phyloP scores from a whole-genome alignment of 495 filamentous ascomycete genomes.

The Wilcoxina mikolae region DNA sequence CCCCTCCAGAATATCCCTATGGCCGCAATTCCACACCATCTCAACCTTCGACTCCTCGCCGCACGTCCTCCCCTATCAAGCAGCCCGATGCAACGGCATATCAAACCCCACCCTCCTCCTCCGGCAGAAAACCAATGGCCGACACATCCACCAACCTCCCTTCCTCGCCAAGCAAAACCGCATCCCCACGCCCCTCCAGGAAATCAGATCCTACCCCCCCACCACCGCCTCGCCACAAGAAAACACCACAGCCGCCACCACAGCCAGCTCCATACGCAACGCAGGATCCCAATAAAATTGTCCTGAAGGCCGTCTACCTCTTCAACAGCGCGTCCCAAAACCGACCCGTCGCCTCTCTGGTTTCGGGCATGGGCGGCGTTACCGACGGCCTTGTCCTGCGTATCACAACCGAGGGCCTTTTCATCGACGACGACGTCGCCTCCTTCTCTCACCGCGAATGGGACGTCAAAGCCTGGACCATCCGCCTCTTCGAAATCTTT shows the following conservation, averaged over 20 bases:
- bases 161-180: neutral
- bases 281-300: constrained; percentile 85
- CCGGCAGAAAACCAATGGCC: constrained; percentile 2
- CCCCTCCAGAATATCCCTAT: constrained; percentile 6
- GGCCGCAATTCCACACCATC: neutral
- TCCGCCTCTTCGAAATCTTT: constrained; percentile 85
- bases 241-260: constrained; percentile 20
- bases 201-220: constrained; percentile 1
- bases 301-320: constrained; percentile 76
- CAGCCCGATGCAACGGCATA: constrained; percentile 32
- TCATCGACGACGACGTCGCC: constrained; percentile 88
- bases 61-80: constrained; percentile 24
- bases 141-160: neutral
- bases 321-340: constrained; percentile 74
- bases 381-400: constrained; percentile 75
- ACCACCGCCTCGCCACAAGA: neutral
- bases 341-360: constrained; percentile 65
- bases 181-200: neutral
- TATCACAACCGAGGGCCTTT: constrained; percentile 79
- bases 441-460: constrained; percentile 75
- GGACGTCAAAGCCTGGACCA: constrained; percentile 95
- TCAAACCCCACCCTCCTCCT: constrained; percentile 26
- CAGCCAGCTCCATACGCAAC: constrained; percentile 48
- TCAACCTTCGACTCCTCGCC: constrained; percentile 15
- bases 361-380: constrained; percentile 57